A percentile compares a stretch with the other conserved stretches of the same genome.
phyloP scores from a whole-genome alignment of 2,329 filamentous ascomycete genomes.

The Dothiorella sarmentorum region DNA sequence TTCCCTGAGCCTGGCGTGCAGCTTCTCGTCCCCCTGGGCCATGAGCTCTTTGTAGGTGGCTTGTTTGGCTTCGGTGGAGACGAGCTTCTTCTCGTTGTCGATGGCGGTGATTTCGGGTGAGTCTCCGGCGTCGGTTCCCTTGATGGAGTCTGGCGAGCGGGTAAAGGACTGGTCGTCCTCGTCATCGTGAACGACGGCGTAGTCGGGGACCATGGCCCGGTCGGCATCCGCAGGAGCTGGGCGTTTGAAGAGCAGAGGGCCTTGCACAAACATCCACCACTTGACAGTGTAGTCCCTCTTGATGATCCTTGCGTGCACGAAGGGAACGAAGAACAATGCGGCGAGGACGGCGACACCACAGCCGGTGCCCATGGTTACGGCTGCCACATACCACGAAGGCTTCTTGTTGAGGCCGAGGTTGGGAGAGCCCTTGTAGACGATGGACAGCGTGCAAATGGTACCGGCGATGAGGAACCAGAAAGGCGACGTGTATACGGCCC shows the following conservation, averaged over 20 bases:
- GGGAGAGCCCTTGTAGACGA: constrained; percentile 79
- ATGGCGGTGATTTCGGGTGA: constrained; percentile 24
- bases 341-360: constrained; percentile 58
- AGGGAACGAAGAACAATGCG: constrained; percentile 71
- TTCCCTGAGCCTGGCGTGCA: constrained; percentile 62
- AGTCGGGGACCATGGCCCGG: constrained; percentile 64
- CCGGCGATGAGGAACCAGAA: constrained; percentile 75
- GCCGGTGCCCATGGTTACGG: constrained; percentile 64
- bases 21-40: constrained; percentile 53
- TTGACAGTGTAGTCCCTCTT: constrained; percentile 64
- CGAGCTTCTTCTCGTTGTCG: constrained; percentile 39
- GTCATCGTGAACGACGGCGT: constrained; percentile 70
- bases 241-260: constrained; percentile 58
- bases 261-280: constrained; percentile 60
- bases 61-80: constrained; percentile 49
- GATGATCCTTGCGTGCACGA: constrained; percentile 62
- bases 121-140: constrained; percentile 20
- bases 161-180: constrained; percentile 44
- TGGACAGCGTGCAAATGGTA: constrained; percentile 70
- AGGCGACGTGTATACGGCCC: constrained; percentile 70
- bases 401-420: constrained; percentile 63
- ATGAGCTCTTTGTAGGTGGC: constrained; percentile 61
- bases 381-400: constrained; percentile 63
- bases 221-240: constrained; percentile 53
- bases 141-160: constrained; percentile 34